phyloP scores from a whole-genome alignment of 2,329 filamentous ascomycete genomes.

The Leptographium procerum region DNA sequence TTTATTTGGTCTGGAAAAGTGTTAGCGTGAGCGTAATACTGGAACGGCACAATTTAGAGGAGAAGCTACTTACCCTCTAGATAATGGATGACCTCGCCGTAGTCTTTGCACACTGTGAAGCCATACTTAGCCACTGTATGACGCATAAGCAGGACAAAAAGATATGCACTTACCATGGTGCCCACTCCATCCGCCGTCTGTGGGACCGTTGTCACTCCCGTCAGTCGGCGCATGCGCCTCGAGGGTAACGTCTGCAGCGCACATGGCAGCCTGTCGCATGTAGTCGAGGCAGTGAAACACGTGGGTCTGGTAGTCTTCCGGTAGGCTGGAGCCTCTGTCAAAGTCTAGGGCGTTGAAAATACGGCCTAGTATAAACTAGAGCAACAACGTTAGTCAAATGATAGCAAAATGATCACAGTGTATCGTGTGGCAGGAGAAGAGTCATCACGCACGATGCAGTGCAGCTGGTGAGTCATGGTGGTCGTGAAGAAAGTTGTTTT shows the following conservation, averaged over 20 bases:
- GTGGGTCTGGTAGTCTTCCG: conserved; percentile 21
- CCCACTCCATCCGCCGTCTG: conserved; percentile 27
- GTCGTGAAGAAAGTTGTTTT: conserved; percentile 28
- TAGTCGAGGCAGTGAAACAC: conserved; percentile 32
- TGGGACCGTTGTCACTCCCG: conserved; percentile 24
- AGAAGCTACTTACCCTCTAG: conserved; percentile 18
- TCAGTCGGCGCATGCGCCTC: conserved; percentile 26
- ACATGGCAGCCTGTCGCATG: conserved; percentile 28
- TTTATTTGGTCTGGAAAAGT: conserved; percentile 12
- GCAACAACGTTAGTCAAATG: neutral
- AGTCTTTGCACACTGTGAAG: conserved; percentile 23
- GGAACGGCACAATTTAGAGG: neutral
- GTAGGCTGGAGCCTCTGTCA: conserved; percentile 11
- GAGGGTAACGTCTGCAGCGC: conserved; percentile 24
- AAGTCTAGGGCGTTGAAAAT: conserved; percentile 19
- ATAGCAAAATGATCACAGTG: neutral
- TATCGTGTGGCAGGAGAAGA: too few species aligned
- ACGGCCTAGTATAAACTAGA: conserved; percentile 23
- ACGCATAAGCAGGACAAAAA: neutral
- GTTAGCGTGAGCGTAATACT: neutral
- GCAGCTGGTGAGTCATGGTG: conserved; percentile 28
- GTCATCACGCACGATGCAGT: conserved; percentile 23
- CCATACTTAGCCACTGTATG: neutral
- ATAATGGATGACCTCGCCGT: conserved; percentile 23
- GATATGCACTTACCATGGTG: conserved; percentile 22